Evolutionary conservation across 768 basidiomycete genomes (phyloP), one percentile per base, ranked within the genome.

Genomic region (Sistotremastrum niveocremeum): DNA sequence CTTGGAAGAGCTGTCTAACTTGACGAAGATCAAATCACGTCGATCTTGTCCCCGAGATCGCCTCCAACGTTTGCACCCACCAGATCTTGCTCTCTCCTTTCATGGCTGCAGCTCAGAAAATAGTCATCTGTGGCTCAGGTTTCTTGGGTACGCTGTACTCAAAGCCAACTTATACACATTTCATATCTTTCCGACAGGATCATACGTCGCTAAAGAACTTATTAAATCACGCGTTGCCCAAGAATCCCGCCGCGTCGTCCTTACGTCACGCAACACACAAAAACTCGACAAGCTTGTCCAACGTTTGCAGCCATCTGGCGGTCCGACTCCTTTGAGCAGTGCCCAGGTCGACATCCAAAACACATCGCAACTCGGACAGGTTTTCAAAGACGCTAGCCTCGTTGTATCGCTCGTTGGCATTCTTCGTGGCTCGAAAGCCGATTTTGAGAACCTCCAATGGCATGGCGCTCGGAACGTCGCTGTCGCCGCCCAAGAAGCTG

Each of bases 371-470:
- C 60, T 83, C 6, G 39, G 43, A 6, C 51, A 60, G 3, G 77
- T 74, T 3, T 72, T 86, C 48, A 55, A 70, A 46, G 72, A 63
- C 49, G 79, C 84, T 3, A 57, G 65, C 34, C 68, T 73, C 2
- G 69, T 84, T 2, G 64, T 84, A 1, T 84, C 81, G 11, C 68
- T 86, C 34, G 82, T 84, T 31, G 83, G 83, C 2, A 60, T 84
- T 28, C 64, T 88, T 55, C 65, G 72, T 42, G 81, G 82, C 3
- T 65, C 71, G 4, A 64, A 66, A 0, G 59, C 66, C 33, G 63
- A 74, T 41, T 84, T 84, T 53, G 70, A 81, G 43, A 63, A 63
- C 7, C 67, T 81, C 10, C 82, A 85, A 52, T 70, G 71, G 66
- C 67, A 65, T 52, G 83, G 84, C 4, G 79, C 77, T 11, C 71